These are phyloP conservation scores for Mallotus repandus DNA, from an alignment of 441 rosid species.

Conservation along the genomic window DNA sequence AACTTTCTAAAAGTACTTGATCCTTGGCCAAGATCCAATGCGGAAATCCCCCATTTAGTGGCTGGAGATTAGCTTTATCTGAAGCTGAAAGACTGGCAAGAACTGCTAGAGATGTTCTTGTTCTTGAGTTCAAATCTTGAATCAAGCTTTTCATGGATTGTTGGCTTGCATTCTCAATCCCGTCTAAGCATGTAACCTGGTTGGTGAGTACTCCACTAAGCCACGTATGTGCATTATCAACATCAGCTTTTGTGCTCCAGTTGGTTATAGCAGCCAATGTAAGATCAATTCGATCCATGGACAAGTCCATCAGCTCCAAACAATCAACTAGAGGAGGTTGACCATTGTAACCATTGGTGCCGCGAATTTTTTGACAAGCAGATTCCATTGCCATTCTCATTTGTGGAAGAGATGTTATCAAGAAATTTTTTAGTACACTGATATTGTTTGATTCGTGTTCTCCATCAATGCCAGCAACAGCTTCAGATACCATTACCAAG, in stretches of 20 bases:
- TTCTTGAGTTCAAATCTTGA: slow-evolving; percentile 18
- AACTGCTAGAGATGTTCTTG: slow-evolving; percentile 15
- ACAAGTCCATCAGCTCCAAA: slow-evolving; percentile 20
- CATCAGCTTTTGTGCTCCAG: slow-evolving; percentile 5
- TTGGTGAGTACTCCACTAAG: slow-evolving; percentile 23
- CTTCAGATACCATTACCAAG: slow-evolving; percentile 9
- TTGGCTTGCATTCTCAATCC: neutral
- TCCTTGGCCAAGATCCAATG: slow-evolving; percentile 13
- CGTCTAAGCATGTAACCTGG: slow-evolving; percentile 23
- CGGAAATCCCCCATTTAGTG: slow-evolving; percentile 9
- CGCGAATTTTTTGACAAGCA: neutral
- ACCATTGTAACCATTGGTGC: neutral
- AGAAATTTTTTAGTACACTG: neutral
- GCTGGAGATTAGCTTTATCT: neutral
- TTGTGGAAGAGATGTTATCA: slow-evolving; percentile 13
- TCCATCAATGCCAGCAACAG: neutral
- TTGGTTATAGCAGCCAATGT: neutral
- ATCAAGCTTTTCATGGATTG: neutral
- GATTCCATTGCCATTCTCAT: slow-evolving; percentile 1
- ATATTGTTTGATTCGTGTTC: neutral
- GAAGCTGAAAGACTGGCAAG: slow-evolving; percentile 9
- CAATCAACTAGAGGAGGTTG: slow-evolving; percentile 16
- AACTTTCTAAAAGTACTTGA: neutral
- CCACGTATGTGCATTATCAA: slow-evolving; percentile 18
- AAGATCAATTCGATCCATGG: slow-evolving; percentile 3